phyloP scores from a whole-genome alignment of 257 asterid species.

The Anisodus acutangulus region DNA sequence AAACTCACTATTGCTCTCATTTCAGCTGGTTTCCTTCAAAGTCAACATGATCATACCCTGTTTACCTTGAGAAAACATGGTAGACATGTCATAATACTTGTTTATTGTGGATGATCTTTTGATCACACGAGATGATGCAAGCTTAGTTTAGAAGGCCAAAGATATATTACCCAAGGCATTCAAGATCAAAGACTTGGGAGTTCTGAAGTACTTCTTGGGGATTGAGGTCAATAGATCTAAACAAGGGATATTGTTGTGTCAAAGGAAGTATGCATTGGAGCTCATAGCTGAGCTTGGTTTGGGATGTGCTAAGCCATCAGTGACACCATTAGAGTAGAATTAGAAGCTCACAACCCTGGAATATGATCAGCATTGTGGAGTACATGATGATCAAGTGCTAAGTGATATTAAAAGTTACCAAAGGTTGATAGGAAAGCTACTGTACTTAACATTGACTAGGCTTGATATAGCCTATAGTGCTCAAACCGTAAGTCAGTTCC shows the following conservation, averaged over 20 bases:
- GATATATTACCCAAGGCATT: not conserved
- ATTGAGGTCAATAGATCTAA: too few species aligned
- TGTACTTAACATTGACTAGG: too few species aligned
- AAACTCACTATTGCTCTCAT: not conserved
- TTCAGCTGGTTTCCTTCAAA: not conserved
- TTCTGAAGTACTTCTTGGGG: too few species aligned
- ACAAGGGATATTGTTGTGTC: not conserved
- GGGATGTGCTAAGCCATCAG: not conserved
- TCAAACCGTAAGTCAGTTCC: not conserved
- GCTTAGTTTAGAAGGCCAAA: not conserved
- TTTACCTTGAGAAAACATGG: not conserved
- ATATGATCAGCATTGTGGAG: too few species aligned
- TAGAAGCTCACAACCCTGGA: not conserved
- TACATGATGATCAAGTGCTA: too few species aligned
- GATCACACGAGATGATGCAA: not conserved
- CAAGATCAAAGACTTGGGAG: not conserved
- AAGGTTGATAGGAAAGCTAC: too few species aligned
- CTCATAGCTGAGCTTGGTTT: not conserved
- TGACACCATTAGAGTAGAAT: not conserved
- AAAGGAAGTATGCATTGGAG: not conserved
- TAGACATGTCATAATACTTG: too few species aligned
- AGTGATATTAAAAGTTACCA: too few species aligned
- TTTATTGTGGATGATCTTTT: not conserved
- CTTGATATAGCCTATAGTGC: too few species aligned
- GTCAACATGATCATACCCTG: not conserved